Evolutionary conservation across 2,329 filamentous ascomycete genomes (phyloP), one percentile per base, ranked within the genome.

Genomic region (Capronia epimyces): DNA sequence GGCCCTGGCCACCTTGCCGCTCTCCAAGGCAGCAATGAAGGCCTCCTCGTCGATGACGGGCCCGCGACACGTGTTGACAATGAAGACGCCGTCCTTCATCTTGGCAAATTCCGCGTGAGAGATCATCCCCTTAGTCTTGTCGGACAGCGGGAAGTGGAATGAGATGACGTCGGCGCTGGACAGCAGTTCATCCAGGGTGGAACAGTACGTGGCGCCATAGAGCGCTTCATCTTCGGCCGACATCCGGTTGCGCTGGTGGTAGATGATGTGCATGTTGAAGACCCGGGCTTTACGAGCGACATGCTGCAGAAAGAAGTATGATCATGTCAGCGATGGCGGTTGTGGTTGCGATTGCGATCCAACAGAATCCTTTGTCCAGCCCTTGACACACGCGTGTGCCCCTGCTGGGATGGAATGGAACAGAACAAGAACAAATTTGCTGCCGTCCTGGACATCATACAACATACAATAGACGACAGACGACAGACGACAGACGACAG

Each of bases 221-320:
- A 67, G 51, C 4, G 69, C 69, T 2, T 69, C 70, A 3, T 52
- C 69, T 50, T 83, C 80, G 1, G 76, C 71, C 15, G 68, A 71
- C 57, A 93, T 67, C 60, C 73, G 67, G 1, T 71, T 78, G 7
- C 88, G 80, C 65, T 91, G 93, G 63, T 89, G 75, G 63, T 94
- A 93, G 42, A 83, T 76, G 8, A 87, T 76, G 37, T 69, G 77
- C 86, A 93, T 90, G 7, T 83, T 85, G 64, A 93, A 89, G 0
- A 76, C 84, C 48, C 79, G 75, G 2, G 83, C 85, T 68, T 89
- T 89, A 64, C 74, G 25, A 8, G 50, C 53, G 15, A 50, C 20
- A 32, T 52, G 34, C 55, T 48, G 27, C 10, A 10, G 24, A 10
- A 27, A 27, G 24, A 27, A 10, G 24, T 27, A 10, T 27, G 5